Evolutionary conservation across 2,329 filamentous ascomycete species (phyloP).

Genomic region (Anthostomella pinea): DNA sequence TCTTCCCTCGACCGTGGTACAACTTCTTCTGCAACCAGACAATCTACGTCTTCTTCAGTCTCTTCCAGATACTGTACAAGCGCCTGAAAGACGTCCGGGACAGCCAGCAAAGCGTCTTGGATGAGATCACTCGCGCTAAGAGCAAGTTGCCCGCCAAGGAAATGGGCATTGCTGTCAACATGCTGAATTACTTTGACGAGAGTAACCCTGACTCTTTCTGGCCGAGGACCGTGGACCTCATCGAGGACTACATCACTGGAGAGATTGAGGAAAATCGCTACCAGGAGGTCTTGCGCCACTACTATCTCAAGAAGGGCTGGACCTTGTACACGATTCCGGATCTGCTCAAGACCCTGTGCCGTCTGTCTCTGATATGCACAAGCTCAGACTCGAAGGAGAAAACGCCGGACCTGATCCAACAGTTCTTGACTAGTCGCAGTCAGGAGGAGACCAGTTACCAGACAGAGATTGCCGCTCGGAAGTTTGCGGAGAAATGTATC

Average conservation of each 20-base stretch:
- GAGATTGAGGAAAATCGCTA: conserved; percentile 80
- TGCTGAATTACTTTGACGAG: conserved; percentile 73
- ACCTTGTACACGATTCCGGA: conserved; percentile 91
- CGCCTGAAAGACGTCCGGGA: conserved; percentile 81
- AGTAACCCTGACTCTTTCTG: conserved; percentile 70
- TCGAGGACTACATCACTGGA: conserved; percentile 80
- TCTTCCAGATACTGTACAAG: conserved; percentile 88
- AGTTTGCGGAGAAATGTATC: conserved; percentile 86
- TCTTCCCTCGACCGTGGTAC: conserved; percentile 76
- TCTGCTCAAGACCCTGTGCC: conserved; percentile 75
- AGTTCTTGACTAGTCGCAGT: conserved; percentile 79
- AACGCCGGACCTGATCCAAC: conserved; percentile 82
- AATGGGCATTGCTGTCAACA: conserved; percentile 78
- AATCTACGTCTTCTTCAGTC: conserved; percentile 91
- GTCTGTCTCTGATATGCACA: conserved; percentile 79
- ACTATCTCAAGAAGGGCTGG: conserved; percentile 89
- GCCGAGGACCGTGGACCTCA: conserved; percentile 77
- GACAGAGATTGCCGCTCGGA: conserved; percentile 84
- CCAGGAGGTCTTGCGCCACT: conserved; percentile 87
- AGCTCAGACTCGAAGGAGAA: conserved; percentile 88
- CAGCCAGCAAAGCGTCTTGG: conserved; percentile 68
- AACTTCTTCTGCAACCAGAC: conserved; percentile 90
- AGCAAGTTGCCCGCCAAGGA: conserved; percentile 77
- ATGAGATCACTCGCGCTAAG: conserved; percentile 71
- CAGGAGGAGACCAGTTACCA: conserved; percentile 85